Evolutionary conservation across 352 stramenopile genomes (phyloP).

Genomic region (Peronospora farinosa): DNA sequence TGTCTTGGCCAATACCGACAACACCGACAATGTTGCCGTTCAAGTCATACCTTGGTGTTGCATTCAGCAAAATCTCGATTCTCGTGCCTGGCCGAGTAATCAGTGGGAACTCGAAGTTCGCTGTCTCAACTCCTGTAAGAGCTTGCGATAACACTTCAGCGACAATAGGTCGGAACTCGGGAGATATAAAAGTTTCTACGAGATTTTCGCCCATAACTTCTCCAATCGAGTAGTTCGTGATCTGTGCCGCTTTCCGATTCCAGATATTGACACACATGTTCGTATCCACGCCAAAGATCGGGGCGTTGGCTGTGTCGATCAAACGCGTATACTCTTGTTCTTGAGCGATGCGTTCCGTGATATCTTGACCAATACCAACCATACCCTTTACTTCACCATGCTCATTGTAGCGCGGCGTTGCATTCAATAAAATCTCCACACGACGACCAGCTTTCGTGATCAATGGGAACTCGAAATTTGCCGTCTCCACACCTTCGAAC

Average conservation of each 20-base stretch:
- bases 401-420: no score
- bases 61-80: slow-evolving; percentile 58
- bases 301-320: slow-evolving; percentile 45
- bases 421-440: no score
- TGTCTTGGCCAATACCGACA: slow-evolving; percentile 25
- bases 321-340: slow-evolving; percentile 14
- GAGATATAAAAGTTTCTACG: slow-evolving; percentile 80
- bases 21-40: slow-evolving; percentile 54
- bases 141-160: slow-evolving; percentile 63
- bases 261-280: slow-evolving; percentile 70
- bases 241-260: slow-evolving; percentile 85
- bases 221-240: slow-evolving; percentile 76
- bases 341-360: no score
- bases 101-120: slow-evolving; percentile 24
- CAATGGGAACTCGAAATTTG: no score
- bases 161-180: slow-evolving; percentile 58
- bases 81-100: slow-evolving; percentile 44
- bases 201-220: slow-evolving; percentile 80
- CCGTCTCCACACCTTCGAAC: no score
- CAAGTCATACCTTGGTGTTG: slow-evolving; percentile 51
- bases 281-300: slow-evolving; percentile 52
- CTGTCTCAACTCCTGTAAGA: slow-evolving; percentile 47
- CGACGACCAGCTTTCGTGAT: no score
- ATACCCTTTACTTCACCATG: slow-evolving; percentile 32
- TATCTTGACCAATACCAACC: slow-evolving; percentile 10